These are phyloP conservation scores for Suzukiozyma palmioleophila DNA, from an alignment of 1,139 yeast species.

Conservation along the genomic window DNA sequence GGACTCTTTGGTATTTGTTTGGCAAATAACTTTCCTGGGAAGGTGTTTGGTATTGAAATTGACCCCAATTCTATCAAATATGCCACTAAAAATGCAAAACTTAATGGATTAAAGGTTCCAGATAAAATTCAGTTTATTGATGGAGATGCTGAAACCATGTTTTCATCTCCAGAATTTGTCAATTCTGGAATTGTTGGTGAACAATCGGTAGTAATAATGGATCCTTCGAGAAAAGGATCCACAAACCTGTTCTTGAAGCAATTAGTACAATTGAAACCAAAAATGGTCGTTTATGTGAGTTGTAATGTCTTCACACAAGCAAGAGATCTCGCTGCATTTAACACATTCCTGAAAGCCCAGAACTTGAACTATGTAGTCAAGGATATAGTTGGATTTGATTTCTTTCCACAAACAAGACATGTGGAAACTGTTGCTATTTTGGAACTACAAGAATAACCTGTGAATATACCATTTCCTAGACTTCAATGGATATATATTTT, in stretches of 20 bases:
- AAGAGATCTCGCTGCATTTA: slow-evolving; percentile 32
- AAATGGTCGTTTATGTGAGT: slow-evolving; percentile 36
- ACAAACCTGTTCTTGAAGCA: slow-evolving; percentile 30
- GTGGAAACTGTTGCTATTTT: slow-evolving; percentile 42
- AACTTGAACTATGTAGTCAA: slow-evolving; percentile 22
- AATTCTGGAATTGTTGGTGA: slow-evolving; percentile 23
- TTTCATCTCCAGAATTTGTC: slow-evolving; percentile 22
- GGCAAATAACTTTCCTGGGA: slow-evolving; percentile 26
- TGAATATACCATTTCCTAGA: too few species aligned
- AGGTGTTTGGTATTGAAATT: slow-evolving; percentile 43
- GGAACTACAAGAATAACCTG: slow-evolving; percentile 13
- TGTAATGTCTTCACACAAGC: slow-evolving; percentile 48
- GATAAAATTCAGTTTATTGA: slow-evolving; percentile 28
- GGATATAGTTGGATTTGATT: slow-evolving; percentile 40
- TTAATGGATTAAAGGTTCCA: slow-evolving; percentile 31
- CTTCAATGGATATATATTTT: neutral
- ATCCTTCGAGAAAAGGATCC: slow-evolving; percentile 46
- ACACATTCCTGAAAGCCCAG: slow-evolving; percentile 16
- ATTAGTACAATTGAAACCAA: slow-evolving; percentile 33
- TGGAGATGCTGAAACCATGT: slow-evolving; percentile 38
- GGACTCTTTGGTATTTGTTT: slow-evolving; percentile 44
- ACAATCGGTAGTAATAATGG: slow-evolving; percentile 38
- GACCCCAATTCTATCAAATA: slow-evolving; percentile 28
- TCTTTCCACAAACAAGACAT: slow-evolving; percentile 47
- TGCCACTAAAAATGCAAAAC: slow-evolving; percentile 37